Percentiles rank a stretch among this genome's conserved stretches.
Conservation (phyloP, 2,329 filamentous ascomycete genomes). For the Exophiala sp. region DNA sequence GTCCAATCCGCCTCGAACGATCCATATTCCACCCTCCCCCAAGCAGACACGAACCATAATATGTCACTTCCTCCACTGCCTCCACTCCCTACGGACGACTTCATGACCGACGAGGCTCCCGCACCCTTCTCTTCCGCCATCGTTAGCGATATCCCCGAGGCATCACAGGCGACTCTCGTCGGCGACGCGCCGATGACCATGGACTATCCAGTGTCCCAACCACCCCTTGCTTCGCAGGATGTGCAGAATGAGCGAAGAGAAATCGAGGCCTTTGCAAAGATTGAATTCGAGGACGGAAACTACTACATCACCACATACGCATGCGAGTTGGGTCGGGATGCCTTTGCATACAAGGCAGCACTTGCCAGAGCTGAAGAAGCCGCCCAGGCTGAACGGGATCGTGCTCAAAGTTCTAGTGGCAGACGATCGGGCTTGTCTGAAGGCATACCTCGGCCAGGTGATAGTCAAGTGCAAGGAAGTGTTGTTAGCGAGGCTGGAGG, state of each 20-base stretch:
- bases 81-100: conserved; percentile 11
- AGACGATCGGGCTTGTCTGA: conserved; percentile 45
- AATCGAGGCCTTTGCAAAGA: conserved; percentile 60
- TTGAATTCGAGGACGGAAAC: conserved; percentile 63
- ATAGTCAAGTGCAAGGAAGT: conserved; percentile 45
- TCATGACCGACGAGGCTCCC: conserved; percentile 3
- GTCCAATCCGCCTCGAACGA: neutral
- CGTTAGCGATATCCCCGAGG: conserved; percentile 3
- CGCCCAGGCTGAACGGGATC: conserved; percentile 36
- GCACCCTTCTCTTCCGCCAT: conserved; percentile 7
- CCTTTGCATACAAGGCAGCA: conserved; percentile 49
- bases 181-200: neutral
- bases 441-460: conserved; percentile 41
- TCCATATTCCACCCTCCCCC: conserved; percentile 2
- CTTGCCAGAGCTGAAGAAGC: conserved; percentile 43
- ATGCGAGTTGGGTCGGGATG: conserved; percentile 61
- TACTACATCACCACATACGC: conserved; percentile 64
- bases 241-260: conserved; percentile 21
- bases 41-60: conserved; percentile 2
- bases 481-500: conserved; percentile 56
- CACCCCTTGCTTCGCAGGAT: conserved; percentile 14
- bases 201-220: conserved; percentile 8
- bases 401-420: conserved; percentile 42
- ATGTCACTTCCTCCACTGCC: conserved; percentile 16
- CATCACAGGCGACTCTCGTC: neutral